Conservation (phyloP, 805 yeast species). For the Ogataea siamensis region DNA sequence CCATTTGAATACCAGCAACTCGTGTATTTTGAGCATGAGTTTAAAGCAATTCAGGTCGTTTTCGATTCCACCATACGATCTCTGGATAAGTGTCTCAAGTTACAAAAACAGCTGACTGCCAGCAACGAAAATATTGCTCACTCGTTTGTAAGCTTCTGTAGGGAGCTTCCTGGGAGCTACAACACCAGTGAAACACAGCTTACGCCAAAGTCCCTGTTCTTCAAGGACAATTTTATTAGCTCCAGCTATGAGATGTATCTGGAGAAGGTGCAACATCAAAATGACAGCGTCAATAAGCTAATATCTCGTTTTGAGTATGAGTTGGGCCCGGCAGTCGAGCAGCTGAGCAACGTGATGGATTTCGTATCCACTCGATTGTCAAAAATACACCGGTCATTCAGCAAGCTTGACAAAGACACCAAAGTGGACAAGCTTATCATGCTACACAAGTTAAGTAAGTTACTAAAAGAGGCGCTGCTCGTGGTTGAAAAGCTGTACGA, state of each 20-base stretch:
- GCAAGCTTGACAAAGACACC: constrained; percentile 12
- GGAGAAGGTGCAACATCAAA: constrained; percentile 22
- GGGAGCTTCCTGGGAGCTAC: constrained; percentile 12
- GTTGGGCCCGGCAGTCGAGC: constrained; percentile 10
- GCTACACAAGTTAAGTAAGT: constrained; percentile 9
- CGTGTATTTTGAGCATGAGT: constrained; percentile 17
- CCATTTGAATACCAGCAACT: constrained; percentile 22
- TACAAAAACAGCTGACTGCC: constrained; percentile 15
- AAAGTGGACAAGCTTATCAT: constrained; percentile 9
- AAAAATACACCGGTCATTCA: constrained; percentile 8
- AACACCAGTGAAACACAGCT: constrained; percentile 5
- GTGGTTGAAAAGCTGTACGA: constrained; percentile 7
- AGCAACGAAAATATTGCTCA: constrained; percentile 13
- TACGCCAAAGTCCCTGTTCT: constrained; percentile 26
- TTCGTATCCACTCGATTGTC: not conserved
- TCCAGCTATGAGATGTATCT: constrained; percentile 26
- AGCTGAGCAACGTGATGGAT: constrained; percentile 8
- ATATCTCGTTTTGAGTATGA: constrained; percentile 20
- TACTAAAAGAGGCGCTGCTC: constrained; percentile 5
- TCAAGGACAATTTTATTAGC: constrained; percentile 25
- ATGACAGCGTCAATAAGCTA: constrained; percentile 14
- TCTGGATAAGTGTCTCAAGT: constrained; percentile 12
- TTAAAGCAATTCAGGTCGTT: constrained; percentile 10
- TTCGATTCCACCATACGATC: constrained; percentile 13
- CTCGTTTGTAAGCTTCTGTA: constrained; percentile 14